A percentile compares a stretch with the other conserved stretches of the same genome.
Conservation (phyloP, 2,329 filamentous ascomycete genomes). For the Penicillium sp. region DNA sequence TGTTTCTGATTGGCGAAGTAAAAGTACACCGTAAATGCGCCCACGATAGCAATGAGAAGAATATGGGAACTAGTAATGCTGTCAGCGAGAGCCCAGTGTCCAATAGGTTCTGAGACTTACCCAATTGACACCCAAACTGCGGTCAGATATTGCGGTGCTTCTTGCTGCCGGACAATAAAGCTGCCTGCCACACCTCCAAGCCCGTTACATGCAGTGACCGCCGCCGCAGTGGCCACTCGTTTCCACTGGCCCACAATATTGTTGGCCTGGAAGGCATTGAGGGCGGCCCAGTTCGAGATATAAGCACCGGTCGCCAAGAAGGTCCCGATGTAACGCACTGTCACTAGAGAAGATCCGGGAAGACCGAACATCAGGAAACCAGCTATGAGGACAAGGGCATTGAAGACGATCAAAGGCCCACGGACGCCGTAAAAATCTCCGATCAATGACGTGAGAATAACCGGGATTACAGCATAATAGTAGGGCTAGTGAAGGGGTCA, state of each 20-base stretch:
- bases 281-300: constrained; percentile 66
- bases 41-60: constrained; percentile 56
- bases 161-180: constrained; percentile 60
- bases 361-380: constrained; percentile 67
- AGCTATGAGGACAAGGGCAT: constrained; percentile 58
- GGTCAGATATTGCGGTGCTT: constrained; percentile 62
- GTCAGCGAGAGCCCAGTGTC: not conserved
- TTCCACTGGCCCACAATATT: constrained; percentile 66
- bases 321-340: constrained; percentile 62
- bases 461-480: constrained; percentile 64
- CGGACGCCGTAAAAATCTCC: constrained; percentile 61
- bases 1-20: constrained; percentile 51
- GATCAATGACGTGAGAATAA: constrained; percentile 59
- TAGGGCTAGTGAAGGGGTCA: constrained; percentile 47
- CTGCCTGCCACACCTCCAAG: constrained; percentile 64
- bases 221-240: constrained; percentile 59
- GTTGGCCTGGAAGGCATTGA: constrained; percentile 62
- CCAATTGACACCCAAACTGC: constrained; percentile 67
- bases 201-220: constrained; percentile 60
- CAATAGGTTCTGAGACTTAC: constrained; percentile 15
- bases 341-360: constrained; percentile 49
- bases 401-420: constrained; percentile 64
- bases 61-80: constrained; percentile 49
- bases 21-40: constrained; percentile 53
- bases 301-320: constrained; percentile 67